phyloP scores from a whole-genome alignment of 2,329 filamentous ascomycete genomes.

The Epicoccum sorghinum region DNA sequence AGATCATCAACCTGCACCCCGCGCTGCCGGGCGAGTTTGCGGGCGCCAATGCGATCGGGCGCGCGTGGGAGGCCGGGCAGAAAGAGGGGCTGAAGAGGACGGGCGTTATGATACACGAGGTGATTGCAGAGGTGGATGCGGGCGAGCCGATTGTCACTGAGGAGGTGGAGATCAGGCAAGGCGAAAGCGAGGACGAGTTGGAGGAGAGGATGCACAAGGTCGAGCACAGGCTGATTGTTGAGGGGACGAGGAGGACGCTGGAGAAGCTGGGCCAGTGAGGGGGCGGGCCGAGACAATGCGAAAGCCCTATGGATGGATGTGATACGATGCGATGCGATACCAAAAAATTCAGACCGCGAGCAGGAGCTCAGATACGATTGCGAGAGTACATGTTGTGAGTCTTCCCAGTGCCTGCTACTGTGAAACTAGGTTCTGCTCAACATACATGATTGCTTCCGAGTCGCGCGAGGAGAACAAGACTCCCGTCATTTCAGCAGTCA shows the following conservation, averaged over 20 bases:
- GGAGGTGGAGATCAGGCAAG: slow-evolving; percentile 69
- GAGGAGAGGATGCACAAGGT: slow-evolving; percentile 74
- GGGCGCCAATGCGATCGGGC: slow-evolving; percentile 76
- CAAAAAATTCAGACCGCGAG: too few relatives aligned
- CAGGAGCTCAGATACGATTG: too few relatives aligned
- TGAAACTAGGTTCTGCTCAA: too few relatives aligned
- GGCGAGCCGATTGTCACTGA: slow-evolving; percentile 73
- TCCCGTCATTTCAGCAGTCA: too few relatives aligned
- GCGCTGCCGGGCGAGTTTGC: slow-evolving; percentile 76
- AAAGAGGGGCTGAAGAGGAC: slow-evolving; percentile 70
- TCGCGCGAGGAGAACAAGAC: too few relatives aligned
- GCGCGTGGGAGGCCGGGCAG: slow-evolving; percentile 76
- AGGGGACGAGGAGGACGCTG: slow-evolving; percentile 66
- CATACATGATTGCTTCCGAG: too few relatives aligned
- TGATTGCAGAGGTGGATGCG: slow-evolving; percentile 76
- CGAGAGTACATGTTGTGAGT: too few relatives aligned
- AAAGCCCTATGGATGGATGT: too few relatives aligned
- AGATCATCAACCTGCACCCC: slow-evolving; percentile 84
- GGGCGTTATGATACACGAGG: slow-evolving; percentile 89
- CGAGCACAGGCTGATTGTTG: slow-evolving; percentile 81
- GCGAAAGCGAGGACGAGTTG: slow-evolving; percentile 65
- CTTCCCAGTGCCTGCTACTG: too few relatives aligned
- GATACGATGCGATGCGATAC: too few relatives aligned
- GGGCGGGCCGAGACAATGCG: background rate
- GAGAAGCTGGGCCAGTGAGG: slow-evolving; percentile 25